Conservation (phyloP, 768 basidiomycete species). For the Trametes villosa region DNA sequence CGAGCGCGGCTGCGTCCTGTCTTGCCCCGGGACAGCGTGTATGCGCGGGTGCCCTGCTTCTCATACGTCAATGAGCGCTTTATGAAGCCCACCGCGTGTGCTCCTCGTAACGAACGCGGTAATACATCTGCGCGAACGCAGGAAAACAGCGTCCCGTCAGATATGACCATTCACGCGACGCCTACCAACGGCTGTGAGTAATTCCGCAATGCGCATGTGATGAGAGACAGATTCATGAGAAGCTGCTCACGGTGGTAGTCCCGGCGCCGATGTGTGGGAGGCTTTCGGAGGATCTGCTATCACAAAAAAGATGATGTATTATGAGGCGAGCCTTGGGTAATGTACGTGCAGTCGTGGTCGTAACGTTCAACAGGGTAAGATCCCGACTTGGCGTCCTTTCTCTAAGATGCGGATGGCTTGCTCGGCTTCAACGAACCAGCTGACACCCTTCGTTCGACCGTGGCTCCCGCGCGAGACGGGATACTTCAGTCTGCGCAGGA, state of each 20-base stretch:
- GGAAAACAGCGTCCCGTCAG: not conserved
- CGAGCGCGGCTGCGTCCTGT: not conserved
- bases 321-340: not conserved
- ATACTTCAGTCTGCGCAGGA: constrained; percentile 48
- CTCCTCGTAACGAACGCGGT: not conserved
- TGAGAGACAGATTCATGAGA: constrained; percentile 6
- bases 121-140: not conserved
- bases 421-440: constrained; percentile 70
- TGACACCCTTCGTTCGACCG: constrained; percentile 60
- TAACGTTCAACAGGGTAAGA: constrained; percentile 48
- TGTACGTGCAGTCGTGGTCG: not conserved
- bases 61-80: not conserved
- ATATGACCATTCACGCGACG: not conserved
- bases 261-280: constrained; percentile 1
- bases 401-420: constrained; percentile 68
- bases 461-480: constrained; percentile 42
- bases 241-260: constrained; percentile 5
- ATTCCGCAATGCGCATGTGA: not conserved
- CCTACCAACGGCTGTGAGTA: not conserved
- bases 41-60: not conserved
- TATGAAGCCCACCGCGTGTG: not conserved
- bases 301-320: constrained; percentile 6
- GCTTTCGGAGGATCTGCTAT: not conserved
- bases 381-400: constrained; percentile 50
- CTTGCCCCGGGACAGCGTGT: not conserved